Base-by-base conservation (phyloP, 306 rosid species). In the Lathyrus tuberosus region DNA sequence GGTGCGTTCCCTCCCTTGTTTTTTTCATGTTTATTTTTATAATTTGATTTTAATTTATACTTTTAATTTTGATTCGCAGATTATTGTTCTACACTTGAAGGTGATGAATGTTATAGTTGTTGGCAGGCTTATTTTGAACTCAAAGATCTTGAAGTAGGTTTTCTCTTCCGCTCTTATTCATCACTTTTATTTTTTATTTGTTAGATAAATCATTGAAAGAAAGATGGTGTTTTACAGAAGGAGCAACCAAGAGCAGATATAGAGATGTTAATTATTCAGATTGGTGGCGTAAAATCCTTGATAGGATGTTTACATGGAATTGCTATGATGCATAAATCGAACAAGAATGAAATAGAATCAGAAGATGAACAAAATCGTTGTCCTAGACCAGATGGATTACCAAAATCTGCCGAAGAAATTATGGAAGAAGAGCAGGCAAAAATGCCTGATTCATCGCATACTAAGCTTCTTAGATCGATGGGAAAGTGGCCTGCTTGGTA, bases 111-210 rank as follows among this genome's bases (percentile, higher is more conserved):
- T 11, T 88, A 88, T 69, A 78, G 90, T 62, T 93, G 98, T 77
- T 93, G 98, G 98, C 89, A 88, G 69, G 97, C 92, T 8, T 93
- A 90, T 76, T 88, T 88, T 72, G 97, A 90, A 76, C 90, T 93
- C 38, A 86, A 93, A 44, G 98, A 93, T 70, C 86, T 93, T 4
- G 87, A 86, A 76, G 98, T 90, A 72, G 15, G 83, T 79, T 10
- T 63, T 9, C 47, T 40, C 58, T 28, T 47, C 48, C 6, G 26
- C 47, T 3, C 1, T 24, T 53, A 2, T 72, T 53, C 3, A 58
- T 62, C 38, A 22, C 10, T 18, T 63, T 74, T 4, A 0, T 69
- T 71, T 24, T 58, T 52, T 66, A 13, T 54, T 60, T 75, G 6
- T 12, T 47, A 30, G 17, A n/a, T 30, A 12, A 40, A 14, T 65